Percentiles rank a stretch among this genome's conserved stretches.
Conservation (phyloP, 352 stramenopile species). For the Globisporangium recalcitrans region DNA sequence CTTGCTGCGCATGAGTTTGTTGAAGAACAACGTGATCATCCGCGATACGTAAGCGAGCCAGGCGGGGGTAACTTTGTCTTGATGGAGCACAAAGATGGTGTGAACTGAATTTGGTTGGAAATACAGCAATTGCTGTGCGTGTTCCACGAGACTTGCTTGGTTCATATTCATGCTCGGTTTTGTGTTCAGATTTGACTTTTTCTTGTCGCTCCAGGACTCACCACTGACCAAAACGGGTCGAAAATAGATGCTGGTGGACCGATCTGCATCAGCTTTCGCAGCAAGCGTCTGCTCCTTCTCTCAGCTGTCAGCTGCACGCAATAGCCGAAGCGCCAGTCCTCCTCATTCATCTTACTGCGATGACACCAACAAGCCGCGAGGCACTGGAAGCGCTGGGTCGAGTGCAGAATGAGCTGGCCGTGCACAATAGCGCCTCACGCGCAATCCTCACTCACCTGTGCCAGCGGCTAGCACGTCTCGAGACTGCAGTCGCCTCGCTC, state of each 20-base stretch:
- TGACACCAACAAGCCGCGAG: slow-evolving; percentile 2
- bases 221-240: not conserved
- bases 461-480: slow-evolving; percentile 47
- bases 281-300: not conserved
- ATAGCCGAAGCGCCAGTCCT: not conserved
- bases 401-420: slow-evolving; percentile 45
- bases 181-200: not conserved
- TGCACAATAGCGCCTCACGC: slow-evolving; percentile 50
- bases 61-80: not conserved
- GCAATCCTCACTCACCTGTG: slow-evolving; percentile 63
- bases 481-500: slow-evolving; percentile 35
- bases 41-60: slow-evolving; percentile 41
- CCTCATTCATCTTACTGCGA: not conserved
- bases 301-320: not conserved
- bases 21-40: slow-evolving; percentile 85
- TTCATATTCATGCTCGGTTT: not conserved
- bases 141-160: not conserved
- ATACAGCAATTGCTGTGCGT: not conserved
- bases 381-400: slow-evolving; percentile 28
- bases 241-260: not conserved
- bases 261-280: not conserved
- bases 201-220: not conserved
- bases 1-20: slow-evolving; percentile 78
- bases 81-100: not conserved
- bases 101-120: slow-evolving; percentile 4